phyloP scores from a whole-genome alignment of 2,329 filamentous ascomycete species.

The Dactylellina drechsleri region DNA sequence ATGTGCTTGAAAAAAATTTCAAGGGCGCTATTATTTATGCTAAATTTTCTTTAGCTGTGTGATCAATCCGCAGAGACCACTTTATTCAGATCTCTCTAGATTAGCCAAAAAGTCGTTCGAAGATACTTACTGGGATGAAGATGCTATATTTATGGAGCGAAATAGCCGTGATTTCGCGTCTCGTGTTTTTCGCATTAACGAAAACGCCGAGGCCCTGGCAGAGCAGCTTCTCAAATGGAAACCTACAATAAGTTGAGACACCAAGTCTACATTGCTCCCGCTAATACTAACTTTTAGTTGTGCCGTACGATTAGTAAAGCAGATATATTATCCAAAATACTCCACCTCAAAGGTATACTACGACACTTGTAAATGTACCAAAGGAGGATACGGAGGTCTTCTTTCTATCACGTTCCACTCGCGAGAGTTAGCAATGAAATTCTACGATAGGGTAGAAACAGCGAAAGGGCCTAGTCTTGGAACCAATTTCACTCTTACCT shows the following conservation, averaged over 20 bases:
- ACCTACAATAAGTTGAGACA: constrained; percentile 19
- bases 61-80: constrained; percentile 73
- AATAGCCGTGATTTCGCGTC: constrained; percentile 92
- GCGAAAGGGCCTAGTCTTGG: constrained; percentile 94
- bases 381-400: constrained; percentile 87
- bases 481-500: constrained; percentile 94
- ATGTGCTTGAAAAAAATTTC: constrained; percentile 12
- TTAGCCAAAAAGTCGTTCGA: constrained; percentile 76
- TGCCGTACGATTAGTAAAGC: constrained; percentile 69
- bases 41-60: constrained; percentile 64
- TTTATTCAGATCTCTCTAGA: constrained; percentile 76
- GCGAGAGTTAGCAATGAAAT: constrained; percentile 76
- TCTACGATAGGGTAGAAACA: constrained; percentile 86
- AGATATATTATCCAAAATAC: constrained; percentile 87
- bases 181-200: constrained; percentile 84
- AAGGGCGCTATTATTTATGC: too few relatives aligned
- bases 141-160: constrained; percentile 91
- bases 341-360: constrained; percentile 77
- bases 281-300: too few relatives aligned
- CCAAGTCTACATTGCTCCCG: not conserved
- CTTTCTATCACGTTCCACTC: constrained; percentile 83
- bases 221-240: constrained; percentile 71
- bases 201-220: constrained; percentile 84
- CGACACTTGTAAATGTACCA: constrained; percentile 77
- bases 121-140: constrained; percentile 93